phyloP scores from a whole-genome alignment of 73 alveolate species.

The Paramecium biaurelia region DNA sequence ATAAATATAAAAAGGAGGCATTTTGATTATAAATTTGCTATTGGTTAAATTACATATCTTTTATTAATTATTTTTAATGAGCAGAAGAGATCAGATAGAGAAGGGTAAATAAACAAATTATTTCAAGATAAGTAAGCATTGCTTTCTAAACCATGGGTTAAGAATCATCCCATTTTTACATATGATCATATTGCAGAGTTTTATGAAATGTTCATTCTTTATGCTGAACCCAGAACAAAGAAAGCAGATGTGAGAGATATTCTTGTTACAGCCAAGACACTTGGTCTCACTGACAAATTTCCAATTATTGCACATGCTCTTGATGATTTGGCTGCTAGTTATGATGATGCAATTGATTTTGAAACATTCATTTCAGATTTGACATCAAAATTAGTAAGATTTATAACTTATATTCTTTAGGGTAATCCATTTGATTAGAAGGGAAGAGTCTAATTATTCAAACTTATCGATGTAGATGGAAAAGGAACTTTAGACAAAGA shows the following conservation, averaged over 20 bases:
- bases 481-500: not conserved
- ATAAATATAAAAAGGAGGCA: conserved; percentile 1
- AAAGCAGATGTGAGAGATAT: conserved; percentile 56
- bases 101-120: not conserved
- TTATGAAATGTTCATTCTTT: conserved; percentile 29
- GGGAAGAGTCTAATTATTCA: conserved; percentile 11
- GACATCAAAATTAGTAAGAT: not conserved
- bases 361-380: conserved; percentile 30
- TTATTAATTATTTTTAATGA: not conserved
- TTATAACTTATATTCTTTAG: not conserved
- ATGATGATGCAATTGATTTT: conserved; percentile 43
- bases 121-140: not conserved
- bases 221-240: conserved; percentile 55
- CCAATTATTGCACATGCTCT: conserved; percentile 5
- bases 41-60: not conserved
- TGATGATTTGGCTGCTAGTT: conserved; percentile 26
- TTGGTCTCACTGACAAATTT: conserved; percentile 4
- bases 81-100: conserved; percentile 2
- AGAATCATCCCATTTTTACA: conserved; percentile 47
- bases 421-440: conserved; percentile 38
- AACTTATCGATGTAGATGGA: conserved; percentile 5
- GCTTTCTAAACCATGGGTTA: conserved; percentile 22
- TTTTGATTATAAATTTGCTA: conserved; percentile 7
- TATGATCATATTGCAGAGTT: conserved; percentile 32
- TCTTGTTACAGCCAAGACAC: conserved; percentile 40